Base-by-base conservation (phyloP, 2,329 filamentous ascomycete species). In the Cordyceps tenuipes region DNA sequence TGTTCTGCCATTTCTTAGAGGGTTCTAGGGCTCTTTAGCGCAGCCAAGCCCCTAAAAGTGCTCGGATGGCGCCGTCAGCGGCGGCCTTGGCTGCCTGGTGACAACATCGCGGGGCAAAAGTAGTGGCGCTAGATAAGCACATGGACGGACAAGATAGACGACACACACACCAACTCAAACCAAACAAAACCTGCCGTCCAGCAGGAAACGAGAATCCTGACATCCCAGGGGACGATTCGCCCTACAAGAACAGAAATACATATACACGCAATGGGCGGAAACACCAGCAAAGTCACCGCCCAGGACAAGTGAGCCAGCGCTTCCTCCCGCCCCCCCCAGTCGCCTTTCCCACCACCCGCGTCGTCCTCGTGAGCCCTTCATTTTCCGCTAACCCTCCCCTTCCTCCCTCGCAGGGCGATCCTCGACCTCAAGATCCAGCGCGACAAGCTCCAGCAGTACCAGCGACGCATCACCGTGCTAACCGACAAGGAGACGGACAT, bases 361-460 rank as follows among this genome's bases (percentile, higher is more conserved):
- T 51, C 23, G 61, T 64, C 56, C 49, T 60, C 59, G 62, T 62
- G 52, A 59, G 36, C 36, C 4, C 10, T 5, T 31, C 17, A n/a
- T 26, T n/a, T n/a, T 26, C 15, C 21, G 39, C 52, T 56, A 44
- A 47, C 51, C 46, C 46, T 8, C 63, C 59, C 19, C 29, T 19
- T 31, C 17, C 23, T 17, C 58, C 50, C 23, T 57, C n/a, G 12
- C 71, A 97, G 92, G 78, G 93, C 93, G 62, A 97, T 97, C 75
- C 88, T 97, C 69, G 92, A 97, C 76, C 89, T 97, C 78, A 97
- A 97, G 79, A 91, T 86, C 75, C 93, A 97, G 78, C 92, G 94
- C 73, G 94, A 99, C 80, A 95, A 91, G 74, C 87, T 99, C 3
- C 92, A 95, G 70, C 91, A 96, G 73, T 97, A 97, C 78, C 93